Evolutionary conservation across 805 yeast genomes (phyloP), one percentile per base, ranked within the genome.

Genomic region (Alloascoidea hylecoeti): DNA sequence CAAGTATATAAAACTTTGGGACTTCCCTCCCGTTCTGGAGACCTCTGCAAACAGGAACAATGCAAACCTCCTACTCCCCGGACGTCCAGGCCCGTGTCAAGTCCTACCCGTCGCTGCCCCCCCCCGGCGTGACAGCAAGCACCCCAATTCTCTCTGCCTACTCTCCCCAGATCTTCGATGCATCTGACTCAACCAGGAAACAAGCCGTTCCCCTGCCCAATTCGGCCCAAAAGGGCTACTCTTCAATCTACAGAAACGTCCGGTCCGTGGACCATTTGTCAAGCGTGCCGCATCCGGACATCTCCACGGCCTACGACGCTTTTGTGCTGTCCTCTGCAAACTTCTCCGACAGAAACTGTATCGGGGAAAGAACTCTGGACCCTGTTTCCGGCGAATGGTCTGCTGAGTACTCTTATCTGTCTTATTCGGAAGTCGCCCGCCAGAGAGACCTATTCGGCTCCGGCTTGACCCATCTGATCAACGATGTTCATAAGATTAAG

Each of bases 371-470:
- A 36, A 50, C 50, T 30, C 58, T 54, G 41, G 50, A 53, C 48
- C 47, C 57, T n/a, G 49, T 46, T 3, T 48, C 61, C 2, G 57
- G 61, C 5, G 51, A 48, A 4, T 68, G 65, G 55, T 57, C 59
- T 14, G 56, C 61, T 16, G 38, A 49, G 23, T 78, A 64, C 56
- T 53, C 63, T 3, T 64, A 58, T 49, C 58, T 65, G 33, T 52
- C 69, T 2, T 77, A 64, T 47, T 47, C 42, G 4, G 52, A 62
- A 38, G 61, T 71, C 17, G 62, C 63, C 14, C 44, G 50, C 18
- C 57, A 72, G 41, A 64, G 72, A 37, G 55, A 57, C 32, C 47
- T 60, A 38, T 58, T 75, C 18, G 86, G 82, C 3, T 53, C 78
- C 9, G 86, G 84, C 4, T 44, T 72, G 17, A 47, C 65, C 40